A percentile compares a stretch with the other conserved stretches of the same genome.
phyloP scores from a whole-genome alignment of 169 alveolate species.

The Eimeria acervulina region DNA sequence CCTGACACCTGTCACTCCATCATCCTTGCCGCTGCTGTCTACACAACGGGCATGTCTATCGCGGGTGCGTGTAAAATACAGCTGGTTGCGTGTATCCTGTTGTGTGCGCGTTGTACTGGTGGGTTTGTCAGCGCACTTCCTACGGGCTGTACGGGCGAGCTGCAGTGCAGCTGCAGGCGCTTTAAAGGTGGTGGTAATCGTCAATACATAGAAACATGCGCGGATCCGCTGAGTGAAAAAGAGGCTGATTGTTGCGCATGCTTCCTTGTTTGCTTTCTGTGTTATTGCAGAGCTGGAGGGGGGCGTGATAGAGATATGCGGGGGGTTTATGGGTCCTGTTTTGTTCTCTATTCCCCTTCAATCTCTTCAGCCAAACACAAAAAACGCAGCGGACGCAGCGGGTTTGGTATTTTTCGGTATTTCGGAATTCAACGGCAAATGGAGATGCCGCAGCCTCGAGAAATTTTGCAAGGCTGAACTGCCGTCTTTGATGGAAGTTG shows the following conservation, averaged over 20 bases:
- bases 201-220: no score
- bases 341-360: conserved; percentile 47
- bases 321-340: conserved; percentile 79
- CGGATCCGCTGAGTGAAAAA: no score
- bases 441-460: conserved; percentile 72
- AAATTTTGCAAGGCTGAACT: conserved; percentile 16
- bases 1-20: conserved; percentile 79
- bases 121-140: no score
- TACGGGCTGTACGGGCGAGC: background rate
- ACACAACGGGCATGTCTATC: conserved; percentile 81
- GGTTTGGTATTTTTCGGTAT: conserved; percentile 27
- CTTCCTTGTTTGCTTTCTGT: no score
- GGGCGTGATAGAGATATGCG: conserved; percentile 66
- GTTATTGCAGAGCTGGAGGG: conserved; percentile 80
- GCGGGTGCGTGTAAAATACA: conserved; percentile 39
- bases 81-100: background rate
- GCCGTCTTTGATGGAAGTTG: conserved; percentile 19
- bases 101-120: background rate
- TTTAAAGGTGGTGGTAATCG: no score
- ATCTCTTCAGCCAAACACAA: background rate
- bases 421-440: conserved; percentile 58
- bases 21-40: conserved; percentile 81
- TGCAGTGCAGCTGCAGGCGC: background rate
- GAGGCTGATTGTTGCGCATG: background rate
- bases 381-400: background rate